phyloP scores from a whole-genome alignment of 441 rosid species.

The Brassica hybrid region DNA sequence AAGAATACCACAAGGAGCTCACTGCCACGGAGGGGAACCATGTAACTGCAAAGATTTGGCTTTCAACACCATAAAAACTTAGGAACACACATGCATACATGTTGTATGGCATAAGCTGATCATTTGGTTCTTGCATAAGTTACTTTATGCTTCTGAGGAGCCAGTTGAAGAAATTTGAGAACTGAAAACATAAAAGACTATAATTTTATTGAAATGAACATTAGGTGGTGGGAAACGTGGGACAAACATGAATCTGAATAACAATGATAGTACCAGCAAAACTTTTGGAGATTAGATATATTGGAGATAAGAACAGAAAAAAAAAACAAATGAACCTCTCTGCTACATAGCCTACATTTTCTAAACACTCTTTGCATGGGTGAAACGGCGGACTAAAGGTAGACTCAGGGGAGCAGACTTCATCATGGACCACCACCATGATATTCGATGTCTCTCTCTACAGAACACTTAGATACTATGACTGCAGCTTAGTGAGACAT shows the following conservation, averaged over 20 bases:
- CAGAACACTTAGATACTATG: not conserved
- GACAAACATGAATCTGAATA: slow-evolving; percentile 12
- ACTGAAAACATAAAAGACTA: slow-evolving; percentile 51
- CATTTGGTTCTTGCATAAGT: slow-evolving; percentile 91
- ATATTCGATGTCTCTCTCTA: not conserved
- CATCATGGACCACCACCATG: not conserved
- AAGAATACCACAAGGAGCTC: slow-evolving; percentile 90
- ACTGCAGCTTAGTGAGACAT: not conserved
- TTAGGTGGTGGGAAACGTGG: not conserved
- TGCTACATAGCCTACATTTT: too few relatives aligned
- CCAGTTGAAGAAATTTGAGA: slow-evolving; percentile 94
- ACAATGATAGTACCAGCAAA: not conserved
- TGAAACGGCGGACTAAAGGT: too few relatives aligned
- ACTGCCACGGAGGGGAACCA: slow-evolving; percentile 57
- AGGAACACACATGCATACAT: slow-evolving; percentile 54
- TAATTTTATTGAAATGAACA: not conserved
- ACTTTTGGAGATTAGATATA: too few relatives aligned
- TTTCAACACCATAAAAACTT: slow-evolving; percentile 21
- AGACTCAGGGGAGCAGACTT: not conserved
- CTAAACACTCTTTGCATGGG: too few relatives aligned
- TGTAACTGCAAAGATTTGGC: slow-evolving; percentile 33
- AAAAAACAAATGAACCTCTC: too few relatives aligned
- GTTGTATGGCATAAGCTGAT: slow-evolving; percentile 77
- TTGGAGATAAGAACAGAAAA: too few relatives aligned
- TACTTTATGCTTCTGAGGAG: slow-evolving; percentile 88